These are phyloP conservation scores for Salvia miltiorrhiza DNA, from an alignment of 257 asterid genomes.

Conservation along the genomic window DNA sequence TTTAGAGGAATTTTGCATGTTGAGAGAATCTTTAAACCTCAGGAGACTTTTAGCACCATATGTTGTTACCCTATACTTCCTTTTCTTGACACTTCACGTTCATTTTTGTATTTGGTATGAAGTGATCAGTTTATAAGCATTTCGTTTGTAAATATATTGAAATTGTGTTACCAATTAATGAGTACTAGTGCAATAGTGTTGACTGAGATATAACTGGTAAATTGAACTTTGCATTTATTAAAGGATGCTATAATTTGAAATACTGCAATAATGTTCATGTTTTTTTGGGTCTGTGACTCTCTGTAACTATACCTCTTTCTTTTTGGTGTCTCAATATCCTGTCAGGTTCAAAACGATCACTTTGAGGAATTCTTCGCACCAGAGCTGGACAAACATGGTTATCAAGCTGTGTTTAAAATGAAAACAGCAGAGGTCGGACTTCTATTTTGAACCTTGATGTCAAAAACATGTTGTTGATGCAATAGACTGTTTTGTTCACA, in stretches of 20 bases:
- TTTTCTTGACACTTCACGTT: conserved; percentile 5
- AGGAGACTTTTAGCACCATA: background rate
- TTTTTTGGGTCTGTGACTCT: background rate
- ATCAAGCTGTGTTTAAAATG: conserved; percentile 76
- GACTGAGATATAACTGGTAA: conserved; percentile 3
- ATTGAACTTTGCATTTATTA: background rate
- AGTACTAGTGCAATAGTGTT: background rate
- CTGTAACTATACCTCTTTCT: background rate
- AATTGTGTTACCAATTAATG: background rate
- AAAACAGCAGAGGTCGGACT: conserved; percentile 82
- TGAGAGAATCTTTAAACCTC: background rate
- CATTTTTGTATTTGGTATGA: background rate
- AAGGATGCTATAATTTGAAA: conserved; percentile 10
- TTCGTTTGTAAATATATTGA: background rate
- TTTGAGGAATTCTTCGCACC: conserved; percentile 92
- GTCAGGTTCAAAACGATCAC: conserved; percentile 90
- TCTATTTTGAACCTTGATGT: conserved; percentile 9
- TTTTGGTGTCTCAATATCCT: conserved; percentile 2
- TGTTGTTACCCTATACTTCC: background rate
- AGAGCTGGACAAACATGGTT: conserved; percentile 97
- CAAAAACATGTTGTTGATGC: conserved; percentile 15
- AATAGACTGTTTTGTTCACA: conserved; percentile 28
- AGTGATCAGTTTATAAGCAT: conserved; percentile 8
- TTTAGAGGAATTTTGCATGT: background rate
- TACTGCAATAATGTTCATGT: background rate